Evolutionary conservation across 176 grass and related monocot species (phyloP).

Genomic region (Phyllostachys edulis): DNA sequence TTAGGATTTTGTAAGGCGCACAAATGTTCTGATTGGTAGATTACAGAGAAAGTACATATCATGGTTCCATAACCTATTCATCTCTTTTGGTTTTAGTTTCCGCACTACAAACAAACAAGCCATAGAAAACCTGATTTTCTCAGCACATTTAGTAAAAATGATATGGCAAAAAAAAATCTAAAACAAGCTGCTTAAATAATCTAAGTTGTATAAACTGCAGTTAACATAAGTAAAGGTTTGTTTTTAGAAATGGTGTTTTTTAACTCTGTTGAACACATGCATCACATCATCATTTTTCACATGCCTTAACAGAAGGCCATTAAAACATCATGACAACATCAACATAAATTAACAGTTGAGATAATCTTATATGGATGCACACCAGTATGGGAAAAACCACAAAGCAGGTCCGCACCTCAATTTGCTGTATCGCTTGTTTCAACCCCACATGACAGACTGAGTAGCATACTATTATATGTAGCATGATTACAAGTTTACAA

Average conservation of each 20-base stretch:
- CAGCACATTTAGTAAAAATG: slow-evolving; percentile 14
- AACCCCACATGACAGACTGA: not conserved
- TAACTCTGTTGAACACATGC: not conserved
- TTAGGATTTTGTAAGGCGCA: not conserved
- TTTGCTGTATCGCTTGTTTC: slow-evolving; percentile 14
- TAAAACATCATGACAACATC: not conserved
- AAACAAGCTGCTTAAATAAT: not conserved
- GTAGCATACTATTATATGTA: not conserved
- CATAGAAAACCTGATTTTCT: not conserved
- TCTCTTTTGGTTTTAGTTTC: not conserved
- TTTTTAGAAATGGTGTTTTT: not conserved
- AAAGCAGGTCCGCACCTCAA: not conserved
- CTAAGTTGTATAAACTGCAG: not conserved
- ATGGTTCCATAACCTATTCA: not conserved
- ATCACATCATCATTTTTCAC: not conserved
- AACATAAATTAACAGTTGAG: not conserved
- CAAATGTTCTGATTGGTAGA: not conserved
- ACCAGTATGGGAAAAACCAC: not conserved
- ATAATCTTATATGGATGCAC: not conserved
- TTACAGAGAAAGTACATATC: not conserved
- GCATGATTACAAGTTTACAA: not conserved
- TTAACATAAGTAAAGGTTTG: not conserved
- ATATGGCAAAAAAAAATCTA: not conserved
- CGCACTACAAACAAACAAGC: not conserved
- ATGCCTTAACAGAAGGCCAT: not conserved